These are phyloP conservation scores for Halenospora varia DNA, from an alignment of 495 filamentous ascomycete species.

Conservation along the genomic window DNA sequence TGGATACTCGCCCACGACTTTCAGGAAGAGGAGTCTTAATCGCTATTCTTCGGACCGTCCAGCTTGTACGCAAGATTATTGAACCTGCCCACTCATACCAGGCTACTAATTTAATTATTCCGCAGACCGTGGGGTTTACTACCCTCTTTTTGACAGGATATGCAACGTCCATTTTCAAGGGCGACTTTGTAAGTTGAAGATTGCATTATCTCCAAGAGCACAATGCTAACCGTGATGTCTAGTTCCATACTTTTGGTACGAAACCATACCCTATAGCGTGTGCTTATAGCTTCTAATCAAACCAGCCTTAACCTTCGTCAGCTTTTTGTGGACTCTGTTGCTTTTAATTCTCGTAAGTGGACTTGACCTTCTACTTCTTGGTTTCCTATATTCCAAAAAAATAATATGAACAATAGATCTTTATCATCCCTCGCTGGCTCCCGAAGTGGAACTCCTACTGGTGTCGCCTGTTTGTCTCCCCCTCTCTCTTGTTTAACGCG, in stretches of 20 bases:
- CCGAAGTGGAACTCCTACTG: not conserved
- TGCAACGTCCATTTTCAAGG: slow-evolving; percentile 2
- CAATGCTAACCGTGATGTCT: not conserved
- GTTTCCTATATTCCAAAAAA: not conserved
- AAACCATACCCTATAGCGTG: not conserved
- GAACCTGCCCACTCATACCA: not conserved
- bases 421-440: not conserved
- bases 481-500: not conserved
- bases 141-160: not conserved
- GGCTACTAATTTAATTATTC: not conserved
- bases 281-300: not conserved
- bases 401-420: not conserved
- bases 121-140: not conserved
- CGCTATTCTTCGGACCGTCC: not conserved
- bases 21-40: not conserved
- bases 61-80: not conserved
- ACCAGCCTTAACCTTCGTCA: not conserved
- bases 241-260: slow-evolving; percentile 11
- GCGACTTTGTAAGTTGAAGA: slow-evolving; percentile 2
- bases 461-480: not conserved
- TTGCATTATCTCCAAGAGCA: not conserved
- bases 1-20: not conserved
- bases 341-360: not conserved
- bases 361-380: not conserved
- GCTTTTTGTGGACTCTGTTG: slow-evolving; percentile 4